phyloP scores from a whole-genome alignment of 2,329 filamentous ascomycete genomes.

The Pezicula carpinea region DNA sequence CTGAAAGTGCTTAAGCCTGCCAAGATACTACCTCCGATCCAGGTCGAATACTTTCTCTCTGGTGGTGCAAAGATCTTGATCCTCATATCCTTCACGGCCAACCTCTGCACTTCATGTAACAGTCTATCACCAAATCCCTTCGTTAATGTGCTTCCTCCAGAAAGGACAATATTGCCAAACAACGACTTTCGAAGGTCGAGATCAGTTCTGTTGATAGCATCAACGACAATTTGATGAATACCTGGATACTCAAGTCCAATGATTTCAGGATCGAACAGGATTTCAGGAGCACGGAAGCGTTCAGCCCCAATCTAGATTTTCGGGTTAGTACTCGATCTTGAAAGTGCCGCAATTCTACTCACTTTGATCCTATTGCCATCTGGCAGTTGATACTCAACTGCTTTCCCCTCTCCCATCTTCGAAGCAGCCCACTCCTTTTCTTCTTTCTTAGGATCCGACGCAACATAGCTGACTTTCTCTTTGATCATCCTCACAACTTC shows the following conservation, averaged over 20 bases:
- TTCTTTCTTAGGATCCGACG: slow-evolving; percentile 83
- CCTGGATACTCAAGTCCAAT: slow-evolving; percentile 96
- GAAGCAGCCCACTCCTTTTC: slow-evolving; percentile 91
- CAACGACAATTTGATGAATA: slow-evolving; percentile 95
- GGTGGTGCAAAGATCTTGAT: slow-evolving; percentile 99
- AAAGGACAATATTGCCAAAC: slow-evolving; percentile 95
- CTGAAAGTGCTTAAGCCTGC: slow-evolving; percentile 96
- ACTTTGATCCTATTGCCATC: slow-evolving; percentile 94
- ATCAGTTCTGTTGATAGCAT: slow-evolving; percentile 91
- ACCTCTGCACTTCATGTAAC: slow-evolving; percentile 82
- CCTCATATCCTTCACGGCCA: slow-evolving; percentile 98
- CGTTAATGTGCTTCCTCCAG: slow-evolving; percentile 90
- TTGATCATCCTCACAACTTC: slow-evolving; percentile 98
- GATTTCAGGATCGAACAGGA: slow-evolving; percentile 94
- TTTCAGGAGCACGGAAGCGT: slow-evolving; percentile 92
- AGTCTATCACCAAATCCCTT: slow-evolving; percentile 95
- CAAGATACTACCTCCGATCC: slow-evolving; percentile 97
- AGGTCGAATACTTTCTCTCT: slow-evolving; percentile 97
- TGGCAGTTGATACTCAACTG: slow-evolving; percentile 81
- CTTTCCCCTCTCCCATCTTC: slow-evolving; percentile 72
- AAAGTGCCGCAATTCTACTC: slow-evolving; percentile 14
- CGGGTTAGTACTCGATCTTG: slow-evolving; percentile 10
- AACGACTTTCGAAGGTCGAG: slow-evolving; percentile 91
- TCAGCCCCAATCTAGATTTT: slow-evolving; percentile 73
- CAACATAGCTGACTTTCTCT: slow-evolving; percentile 89